Evolutionary conservation across 1,284 basidiomycete genomes (phyloP), one percentile per base, ranked within the genome.

Genomic region (Cerioporus squamosus): DNA sequence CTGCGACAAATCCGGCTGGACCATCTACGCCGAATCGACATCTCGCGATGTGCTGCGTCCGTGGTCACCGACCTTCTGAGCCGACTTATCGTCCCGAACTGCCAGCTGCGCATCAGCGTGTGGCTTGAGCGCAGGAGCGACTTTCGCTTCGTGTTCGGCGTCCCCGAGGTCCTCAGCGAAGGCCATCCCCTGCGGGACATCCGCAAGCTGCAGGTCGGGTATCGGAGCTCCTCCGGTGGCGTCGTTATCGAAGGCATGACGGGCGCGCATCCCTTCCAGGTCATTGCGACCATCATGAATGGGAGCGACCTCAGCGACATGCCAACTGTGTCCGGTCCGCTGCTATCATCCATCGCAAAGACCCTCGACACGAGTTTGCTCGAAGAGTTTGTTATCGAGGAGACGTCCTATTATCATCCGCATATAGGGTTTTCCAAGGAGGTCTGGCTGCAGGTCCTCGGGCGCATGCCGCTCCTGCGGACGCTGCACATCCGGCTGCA

Each of bases 321-420:
- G 67, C 65, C 68, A 23, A 61, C 66, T 6, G 64, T 69, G 31
- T 67, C 70, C 12, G 68, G 66, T 38, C 66, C 60, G 20, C 59
- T 72, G 33, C 62, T 72, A 54, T 62, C 63, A 50, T 66, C 63
- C 14, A 55, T 71, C 47, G 65, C 64, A 50, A 60, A 59, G 39
- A 66, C 68, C 54, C 67, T 73, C 38, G 67, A 70, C 61, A 56
- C 70, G n/a, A 48, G 57, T 9, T 44, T 50, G 23, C 59, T 73
- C 53, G 70, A 72, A 61, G 70, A 71, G 64, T 71, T 72, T 60
- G 60, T 63, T 18, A 66, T 73, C 52, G 57, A 66, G 44, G 71
- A 73, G 64, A 61, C 62, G 48, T 48, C 65, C 45, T 65, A 57
- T 55, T 67, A 65, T 59, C 67, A 68, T 48, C 59, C 67, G 22